Evolutionary conservation across 768 basidiomycete species (phyloP).

Genomic region (Pulveroboletus sp.): DNA sequence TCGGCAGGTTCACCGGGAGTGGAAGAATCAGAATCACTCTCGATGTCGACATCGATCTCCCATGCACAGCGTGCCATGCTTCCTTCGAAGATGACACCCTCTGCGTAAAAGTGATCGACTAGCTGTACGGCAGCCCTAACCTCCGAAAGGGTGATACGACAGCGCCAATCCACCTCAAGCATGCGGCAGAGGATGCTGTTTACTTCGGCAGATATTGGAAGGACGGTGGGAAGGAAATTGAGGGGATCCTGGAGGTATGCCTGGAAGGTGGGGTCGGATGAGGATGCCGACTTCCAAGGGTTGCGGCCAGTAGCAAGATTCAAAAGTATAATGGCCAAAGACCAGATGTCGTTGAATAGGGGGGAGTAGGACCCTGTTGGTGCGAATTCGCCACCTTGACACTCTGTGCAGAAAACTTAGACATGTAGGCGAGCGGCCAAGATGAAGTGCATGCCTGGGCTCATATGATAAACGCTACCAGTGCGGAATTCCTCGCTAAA

Average conservation of each 20-base stretch:
- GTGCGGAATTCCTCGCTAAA: conserved; percentile 86
- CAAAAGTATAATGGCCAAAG: conserved; percentile 90
- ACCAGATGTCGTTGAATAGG: conserved; percentile 91
- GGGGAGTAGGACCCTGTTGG: conserved; percentile 74
- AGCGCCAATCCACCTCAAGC: conserved; percentile 64
- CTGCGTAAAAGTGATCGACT: conserved; percentile 63
- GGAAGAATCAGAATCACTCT: conserved; percentile 59
- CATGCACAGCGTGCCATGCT: conserved; percentile 75
- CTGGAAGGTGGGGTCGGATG: conserved; percentile 82
- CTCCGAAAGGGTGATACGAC: conserved; percentile 42
- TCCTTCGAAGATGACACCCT: conserved; percentile 74
- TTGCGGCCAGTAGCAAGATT: conserved; percentile 94
- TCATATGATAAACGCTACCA: conserved; percentile 98
- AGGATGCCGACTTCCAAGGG: conserved; percentile 89
- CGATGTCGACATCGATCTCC: conserved; percentile 65
- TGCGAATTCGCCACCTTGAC: conserved; percentile 69
- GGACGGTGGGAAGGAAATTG: conserved; percentile 79
- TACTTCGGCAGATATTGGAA: conserved; percentile 71
- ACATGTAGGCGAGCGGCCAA: conserved; percentile 5
- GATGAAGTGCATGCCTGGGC: conserved; percentile 59
- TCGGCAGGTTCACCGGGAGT: conserved; percentile 40
- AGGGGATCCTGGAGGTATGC: conserved; percentile 74
- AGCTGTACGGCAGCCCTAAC: conserved; percentile 53
- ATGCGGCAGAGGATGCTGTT: conserved; percentile 72
- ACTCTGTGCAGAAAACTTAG: conserved; percentile 53